Evolutionary conservation across 2,329 filamentous ascomycete species (phyloP).

Genomic region (Scedosporium apiospermum): DNA sequence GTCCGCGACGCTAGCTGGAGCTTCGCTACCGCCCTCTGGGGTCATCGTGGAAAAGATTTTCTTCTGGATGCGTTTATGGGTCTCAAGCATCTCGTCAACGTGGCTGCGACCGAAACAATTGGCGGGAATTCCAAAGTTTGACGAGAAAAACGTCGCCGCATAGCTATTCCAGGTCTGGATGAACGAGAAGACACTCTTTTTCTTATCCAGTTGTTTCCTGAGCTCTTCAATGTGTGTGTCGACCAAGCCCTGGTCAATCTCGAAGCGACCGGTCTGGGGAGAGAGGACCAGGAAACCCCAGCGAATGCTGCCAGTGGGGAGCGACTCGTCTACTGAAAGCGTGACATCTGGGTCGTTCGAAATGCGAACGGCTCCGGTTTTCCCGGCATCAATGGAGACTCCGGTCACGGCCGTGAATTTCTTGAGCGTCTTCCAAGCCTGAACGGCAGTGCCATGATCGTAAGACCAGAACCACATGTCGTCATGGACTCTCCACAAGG

Average conservation of each 20-base stretch:
- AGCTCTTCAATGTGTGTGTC: conserved; percentile 51
- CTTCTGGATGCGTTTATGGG: conserved; percentile 38
- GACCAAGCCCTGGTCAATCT: conserved; percentile 50
- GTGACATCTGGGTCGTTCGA: conserved; percentile 13
- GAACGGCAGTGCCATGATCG: conserved; percentile 38
- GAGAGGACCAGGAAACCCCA: conserved; percentile 51
- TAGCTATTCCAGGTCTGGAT: conserved; percentile 44
- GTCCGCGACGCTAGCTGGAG: conserved; percentile 36
- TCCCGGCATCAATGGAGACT: conserved; percentile 42
- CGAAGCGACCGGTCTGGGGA: conserved; percentile 39
- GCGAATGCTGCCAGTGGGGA: conserved; percentile 38
- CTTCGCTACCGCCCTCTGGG: conserved; percentile 10
- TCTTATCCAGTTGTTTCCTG: conserved; percentile 45
- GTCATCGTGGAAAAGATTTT: conserved; percentile 31
- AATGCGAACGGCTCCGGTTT: conserved; percentile 39
- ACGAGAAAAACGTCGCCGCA: conserved; percentile 39
- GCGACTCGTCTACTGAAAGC: conserved; percentile 17
- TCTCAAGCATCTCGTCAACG: conserved; percentile 41
- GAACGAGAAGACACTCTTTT: conserved; percentile 37
- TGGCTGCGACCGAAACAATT: conserved; percentile 42
- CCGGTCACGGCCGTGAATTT: conserved; percentile 46
- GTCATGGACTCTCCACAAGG: conserved; percentile 54
- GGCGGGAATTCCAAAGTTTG: conserved; percentile 41
- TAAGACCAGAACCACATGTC: conserved; percentile 59
- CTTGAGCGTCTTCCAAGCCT: conserved; percentile 49